phyloP scores from a whole-genome alignment of 805 yeast species.

The Brettanomyces sp. region DNA sequence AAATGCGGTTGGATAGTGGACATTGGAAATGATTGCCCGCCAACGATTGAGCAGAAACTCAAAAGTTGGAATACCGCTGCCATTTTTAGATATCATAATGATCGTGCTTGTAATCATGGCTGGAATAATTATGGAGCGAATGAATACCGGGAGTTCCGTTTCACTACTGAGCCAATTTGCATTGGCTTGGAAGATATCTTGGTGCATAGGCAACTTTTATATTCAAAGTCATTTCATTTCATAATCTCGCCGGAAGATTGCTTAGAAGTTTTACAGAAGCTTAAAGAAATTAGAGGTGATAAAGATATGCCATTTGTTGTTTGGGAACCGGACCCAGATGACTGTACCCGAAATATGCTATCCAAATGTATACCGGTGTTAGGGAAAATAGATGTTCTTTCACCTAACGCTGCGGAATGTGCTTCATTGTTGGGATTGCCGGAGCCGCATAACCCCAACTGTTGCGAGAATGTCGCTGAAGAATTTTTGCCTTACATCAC shows the following conservation, averaged over 20 bases:
- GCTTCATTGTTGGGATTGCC: conserved; percentile 47
- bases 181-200: conserved; percentile 48
- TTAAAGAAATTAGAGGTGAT: conserved; percentile 10
- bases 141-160: conserved; percentile 54
- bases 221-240: conserved; percentile 50
- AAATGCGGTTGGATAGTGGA: conserved; percentile 66
- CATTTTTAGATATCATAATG: conserved; percentile 39
- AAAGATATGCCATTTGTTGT: conserved; percentile 33
- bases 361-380: conserved; percentile 29
- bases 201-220: conserved; percentile 26
- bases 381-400: conserved; percentile 44
- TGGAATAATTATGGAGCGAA: conserved; percentile 62
- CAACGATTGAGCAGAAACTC: conserved; percentile 32
- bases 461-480: conserved; percentile 34
- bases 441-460: conserved; percentile 31
- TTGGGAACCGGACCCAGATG: conserved; percentile 86
- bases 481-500: conserved; percentile 33
- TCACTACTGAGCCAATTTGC: conserved; percentile 51
- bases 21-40: conserved; percentile 71
- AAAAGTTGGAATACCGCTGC: conserved; percentile 55
- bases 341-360: conserved; percentile 47
- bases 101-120: conserved; percentile 69
- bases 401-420: conserved; percentile 85
- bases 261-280: conserved; percentile 32
- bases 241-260: conserved; percentile 67